These are phyloP conservation scores for Triticum aestivum DNA, from an alignment of 176 grass and related monocot genomes.

Conservation along the genomic window IWGSC_CS_RefSeq_v2.1 NC_057799.1:31120000-31120499, in stretches of 20 bases:
- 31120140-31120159: background rate
- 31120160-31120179: background rate
- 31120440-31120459: background rate
- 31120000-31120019: background rate
- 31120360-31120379: background rate
- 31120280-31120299: background rate
- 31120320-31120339: background rate
- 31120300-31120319: background rate
- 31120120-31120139: background rate
- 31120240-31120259: background rate
- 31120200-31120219: no score
- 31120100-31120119: background rate
- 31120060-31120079: background rate
- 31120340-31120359: background rate
- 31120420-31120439: background rate
- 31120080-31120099: background rate
- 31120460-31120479: background rate
- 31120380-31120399: background rate
- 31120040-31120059: background rate
- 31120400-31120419: background rate
- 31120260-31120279: background rate
- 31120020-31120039: background rate
- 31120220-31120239: no score
- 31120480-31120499: background rate
- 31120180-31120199: background rate